Evolutionary conservation across 495 filamentous ascomycete species (phyloP).

Genomic region (Trichoderma asperelloides): DNA sequence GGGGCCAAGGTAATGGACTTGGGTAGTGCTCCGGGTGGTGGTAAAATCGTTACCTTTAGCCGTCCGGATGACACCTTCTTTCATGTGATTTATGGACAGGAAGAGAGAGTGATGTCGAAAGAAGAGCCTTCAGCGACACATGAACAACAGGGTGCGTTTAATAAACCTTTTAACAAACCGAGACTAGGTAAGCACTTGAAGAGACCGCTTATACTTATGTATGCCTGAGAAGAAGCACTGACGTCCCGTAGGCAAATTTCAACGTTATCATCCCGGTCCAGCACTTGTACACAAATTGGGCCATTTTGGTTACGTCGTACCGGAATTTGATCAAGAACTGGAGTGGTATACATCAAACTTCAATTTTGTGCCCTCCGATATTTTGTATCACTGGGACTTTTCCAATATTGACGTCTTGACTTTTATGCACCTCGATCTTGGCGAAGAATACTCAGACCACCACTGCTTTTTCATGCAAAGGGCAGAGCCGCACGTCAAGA

Average conservation of each 20-base stretch:
- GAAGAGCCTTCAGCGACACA: conserved; percentile 12
- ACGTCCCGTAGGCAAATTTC: conserved; percentile 21
- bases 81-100: conserved; percentile 37
- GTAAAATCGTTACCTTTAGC: conserved; percentile 33
- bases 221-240: conserved; percentile 11
- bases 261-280: conserved; percentile 40
- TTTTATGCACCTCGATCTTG: conserved; percentile 19
- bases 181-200: conserved; percentile 21
- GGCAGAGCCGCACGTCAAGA: conserved; percentile 22
- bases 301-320: conserved; percentile 48
- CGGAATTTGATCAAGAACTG: conserved; percentile 36
- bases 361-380: conserved; percentile 44
- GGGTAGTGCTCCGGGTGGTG: conserved; percentile 35
- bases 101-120: conserved; percentile 8
- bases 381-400: conserved; percentile 25
- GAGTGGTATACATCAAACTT: conserved; percentile 50
- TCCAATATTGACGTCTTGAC: conserved; percentile 33
- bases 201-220: conserved; percentile 13
- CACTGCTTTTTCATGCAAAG: conserved; percentile 47
- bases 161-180: conserved; percentile 13
- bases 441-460: conserved; percentile 36
- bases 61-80: conserved; percentile 33
- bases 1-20: conserved; percentile 12
- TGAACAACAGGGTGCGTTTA: conserved; percentile 13
- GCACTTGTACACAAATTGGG: conserved; percentile 55